Base-by-base conservation (phyloP, 805 yeast genomes). In the Priceomyces melissophilus region DNA sequence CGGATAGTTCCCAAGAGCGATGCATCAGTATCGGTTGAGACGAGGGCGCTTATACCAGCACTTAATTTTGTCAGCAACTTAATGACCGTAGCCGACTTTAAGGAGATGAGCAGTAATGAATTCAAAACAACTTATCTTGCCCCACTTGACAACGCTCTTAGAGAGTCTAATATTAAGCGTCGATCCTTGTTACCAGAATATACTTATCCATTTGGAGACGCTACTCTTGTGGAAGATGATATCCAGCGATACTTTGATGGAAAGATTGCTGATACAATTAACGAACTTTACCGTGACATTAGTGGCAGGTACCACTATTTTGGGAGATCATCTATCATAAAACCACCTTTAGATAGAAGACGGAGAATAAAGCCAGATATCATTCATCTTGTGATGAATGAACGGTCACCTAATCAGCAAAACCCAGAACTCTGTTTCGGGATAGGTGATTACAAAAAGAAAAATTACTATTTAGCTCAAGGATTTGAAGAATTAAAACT, bases 141-240 rank as follows among this genome's bases (percentile, higher is more conserved):
- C 7, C 38, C 31, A 14, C 38, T 35, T 35, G 38, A 35, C 15
- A 25, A 25, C 28, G 38, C 38, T 25, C 17, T 35, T 17, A 35
- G 16, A 5, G 30, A 23, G 15, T 25, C 30, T 11, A 26, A 5
- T 10, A 25, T 35, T 10, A 28, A 13, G 8, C 4, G 14, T 13
- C 11, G 14, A n/a, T 26, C 2, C 10, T 25, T 35, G 25, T 10
- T 25, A 4, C 12, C n/a, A 5, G n/a, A 14, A 13, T 35, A 35
- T 25, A 2, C 16, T 5, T 35, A 35, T 35, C 38, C 38, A 28
- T 25, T 35, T 10, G 38, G 38, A 5, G 38, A 23, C 28, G 31
- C 30, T 6, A 35, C 15, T 11, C 5, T 10, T n/a, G 38, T 14
- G 30, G 38, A 25, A 26, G 31, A 25, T 23, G 30, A 13, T 35